Conservation (phyloP, 139 green algal genomes). For the Tetradesmus obliquus region DNA sequence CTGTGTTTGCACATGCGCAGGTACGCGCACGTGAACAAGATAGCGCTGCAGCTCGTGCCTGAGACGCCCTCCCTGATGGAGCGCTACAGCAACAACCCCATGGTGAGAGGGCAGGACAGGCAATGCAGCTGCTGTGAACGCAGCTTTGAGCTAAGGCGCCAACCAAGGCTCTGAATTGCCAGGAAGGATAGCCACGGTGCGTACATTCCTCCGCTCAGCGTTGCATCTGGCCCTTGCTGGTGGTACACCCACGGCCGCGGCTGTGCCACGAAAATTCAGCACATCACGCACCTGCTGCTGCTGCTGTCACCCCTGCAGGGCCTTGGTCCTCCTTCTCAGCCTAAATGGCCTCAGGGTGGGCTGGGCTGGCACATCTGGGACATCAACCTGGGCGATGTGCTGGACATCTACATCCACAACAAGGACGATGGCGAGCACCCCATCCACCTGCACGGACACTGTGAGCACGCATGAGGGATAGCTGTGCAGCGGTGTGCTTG, state of each 20-base stretch:
- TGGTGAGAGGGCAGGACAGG: too few relatives aligned
- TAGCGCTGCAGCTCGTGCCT: background rate
- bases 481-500: background rate
- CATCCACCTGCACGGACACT: background rate
- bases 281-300: background rate
- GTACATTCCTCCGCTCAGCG: too few relatives aligned
- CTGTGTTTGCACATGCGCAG: background rate
- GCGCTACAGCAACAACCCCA: slow-evolving; percentile 23
- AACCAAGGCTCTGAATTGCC: too few relatives aligned
- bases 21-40: slow-evolving; percentile 8
- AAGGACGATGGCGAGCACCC: background rate
- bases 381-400: background rate
- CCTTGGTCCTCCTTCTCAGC: background rate
- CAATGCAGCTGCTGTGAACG: too few relatives aligned
- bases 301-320: too few relatives aligned
- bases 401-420: slow-evolving; percentile 6
- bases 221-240: too few relatives aligned
- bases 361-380: slow-evolving; percentile 5
- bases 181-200: too few relatives aligned
- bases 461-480: background rate
- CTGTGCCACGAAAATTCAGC: background rate
- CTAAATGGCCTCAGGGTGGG: background rate
- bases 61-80: background rate
- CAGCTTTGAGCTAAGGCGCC: too few relatives aligned
- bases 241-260: background rate